Evolutionary conservation across 2,329 filamentous ascomycete genomes (phyloP).

Genomic region (Ascochyta viciae-villosae): DNA sequence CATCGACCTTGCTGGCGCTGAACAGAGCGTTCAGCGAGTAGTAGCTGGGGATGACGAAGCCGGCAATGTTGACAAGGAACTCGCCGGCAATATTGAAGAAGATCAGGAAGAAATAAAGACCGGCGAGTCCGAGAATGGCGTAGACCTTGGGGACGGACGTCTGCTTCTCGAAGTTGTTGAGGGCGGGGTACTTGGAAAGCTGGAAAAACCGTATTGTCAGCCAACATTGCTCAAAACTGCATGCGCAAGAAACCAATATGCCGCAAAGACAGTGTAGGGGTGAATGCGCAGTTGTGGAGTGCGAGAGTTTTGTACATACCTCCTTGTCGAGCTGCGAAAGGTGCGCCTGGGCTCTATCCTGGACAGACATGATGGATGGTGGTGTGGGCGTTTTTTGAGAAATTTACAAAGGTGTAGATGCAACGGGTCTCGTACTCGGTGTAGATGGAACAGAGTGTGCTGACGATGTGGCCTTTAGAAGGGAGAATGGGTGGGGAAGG

Average conservation of each 20-base stretch:
- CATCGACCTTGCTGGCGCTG: slow-evolving; percentile 72
- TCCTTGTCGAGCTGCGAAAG: slow-evolving; percentile 82
- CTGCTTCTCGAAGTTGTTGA: slow-evolving; percentile 87
- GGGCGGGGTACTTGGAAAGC: slow-evolving; percentile 84
- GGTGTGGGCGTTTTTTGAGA: slow-evolving; percentile 10
- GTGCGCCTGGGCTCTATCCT: slow-evolving; percentile 79
- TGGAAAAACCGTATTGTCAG: slow-evolving; percentile 52
- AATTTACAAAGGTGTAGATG: slow-evolving; percentile 4
- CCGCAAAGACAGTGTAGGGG: neutral
- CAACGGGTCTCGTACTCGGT: slow-evolving; percentile 17
- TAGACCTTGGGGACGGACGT: slow-evolving; percentile 86
- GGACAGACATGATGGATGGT: slow-evolving; percentile 69
- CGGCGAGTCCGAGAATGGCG: slow-evolving; percentile 75
- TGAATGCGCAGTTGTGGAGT: neutral
- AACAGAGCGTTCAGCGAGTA: slow-evolving; percentile 84
- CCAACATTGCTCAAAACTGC: slow-evolving; percentile 6
- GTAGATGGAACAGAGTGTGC: slow-evolving; percentile 19
- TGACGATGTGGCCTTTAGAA: slow-evolving; percentile 26
- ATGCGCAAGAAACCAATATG: neutral
- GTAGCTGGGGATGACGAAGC: slow-evolving; percentile 83
- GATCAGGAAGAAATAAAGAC: slow-evolving; percentile 88
- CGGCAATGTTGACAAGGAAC: slow-evolving; percentile 85
- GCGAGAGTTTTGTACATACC: slow-evolving; percentile 60
- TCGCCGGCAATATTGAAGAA: slow-evolving; percentile 92
- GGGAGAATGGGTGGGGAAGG: slow-evolving; percentile 27